These are phyloP conservation scores for Plasmodium knowlesi DNA, from an alignment of 169 alveolate species.

Conservation along the genomic window DNA sequence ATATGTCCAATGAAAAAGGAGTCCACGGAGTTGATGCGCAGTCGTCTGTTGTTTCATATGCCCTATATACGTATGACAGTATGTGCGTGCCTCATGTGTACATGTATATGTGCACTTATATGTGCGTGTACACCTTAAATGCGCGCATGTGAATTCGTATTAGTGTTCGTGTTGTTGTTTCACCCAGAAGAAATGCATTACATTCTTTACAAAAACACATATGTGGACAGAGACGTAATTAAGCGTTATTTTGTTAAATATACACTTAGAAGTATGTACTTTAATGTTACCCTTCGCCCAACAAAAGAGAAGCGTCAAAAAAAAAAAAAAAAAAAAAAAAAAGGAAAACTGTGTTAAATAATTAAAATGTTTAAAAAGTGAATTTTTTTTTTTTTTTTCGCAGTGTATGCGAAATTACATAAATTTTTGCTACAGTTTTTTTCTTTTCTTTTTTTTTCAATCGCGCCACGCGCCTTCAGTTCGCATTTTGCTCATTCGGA, in stretches of 20 bases:
- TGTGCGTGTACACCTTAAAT: neutral
- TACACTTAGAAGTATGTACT: neutral
- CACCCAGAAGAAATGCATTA: neutral
- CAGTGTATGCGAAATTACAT: neutral
- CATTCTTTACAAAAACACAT: neutral
- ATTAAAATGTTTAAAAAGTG: neutral
- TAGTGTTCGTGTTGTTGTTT: neutral
- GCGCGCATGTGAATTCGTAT: neutral
- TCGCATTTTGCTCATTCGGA: slow-evolving; percentile 7
- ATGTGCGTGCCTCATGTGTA: neutral
- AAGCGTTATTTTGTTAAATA: neutral
- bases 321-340: neutral
- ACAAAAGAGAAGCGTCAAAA: neutral
- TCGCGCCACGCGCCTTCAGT: neutral
- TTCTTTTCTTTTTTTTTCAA: neutral
- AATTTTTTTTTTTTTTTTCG: neutral
- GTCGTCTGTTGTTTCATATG: neutral
- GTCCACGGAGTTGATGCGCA: neutral
- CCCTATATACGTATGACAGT: neutral
- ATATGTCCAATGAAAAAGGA: neutral
- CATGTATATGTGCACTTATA: neutral
- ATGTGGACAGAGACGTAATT: neutral
- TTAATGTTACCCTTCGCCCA: neutral
- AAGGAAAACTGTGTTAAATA: neutral
- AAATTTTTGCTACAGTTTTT: neutral